Conservation (phyloP, 805 yeast genomes). For the Candida chauliodis region DNA sequence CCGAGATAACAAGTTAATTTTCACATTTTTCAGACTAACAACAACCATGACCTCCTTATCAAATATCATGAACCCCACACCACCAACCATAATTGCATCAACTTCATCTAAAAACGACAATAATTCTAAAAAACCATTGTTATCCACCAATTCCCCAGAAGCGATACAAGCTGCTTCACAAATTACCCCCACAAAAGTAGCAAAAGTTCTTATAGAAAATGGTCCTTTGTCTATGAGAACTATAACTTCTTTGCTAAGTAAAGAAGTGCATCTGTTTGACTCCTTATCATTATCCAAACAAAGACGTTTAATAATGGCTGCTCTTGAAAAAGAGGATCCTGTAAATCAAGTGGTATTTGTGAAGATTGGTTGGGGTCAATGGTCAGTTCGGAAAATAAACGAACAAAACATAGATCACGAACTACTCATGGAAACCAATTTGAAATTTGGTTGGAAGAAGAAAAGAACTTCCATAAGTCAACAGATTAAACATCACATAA, state of each 20-base stretch:
- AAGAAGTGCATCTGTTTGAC: conserved; percentile 76
- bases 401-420: conserved; percentile 46
- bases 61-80: conserved; percentile 1
- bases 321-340: conserved; percentile 70
- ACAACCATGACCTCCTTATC: conserved; percentile 2
- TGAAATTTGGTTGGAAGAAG: conserved; percentile 38
- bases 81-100: background rate
- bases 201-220: conserved; percentile 60
- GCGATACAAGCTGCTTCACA: conserved; percentile 84
- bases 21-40: conserved; percentile 3
- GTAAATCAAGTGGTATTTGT: conserved; percentile 70
- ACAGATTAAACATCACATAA: conserved; percentile 45
- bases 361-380: conserved; percentile 97
- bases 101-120: background rate
- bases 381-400: conserved; percentile 70
- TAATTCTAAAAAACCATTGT: conserved; percentile 13
- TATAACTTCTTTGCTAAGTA: conserved; percentile 72
- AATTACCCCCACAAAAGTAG: conserved; percentile 76
- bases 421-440: conserved; percentile 1
- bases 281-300: conserved; percentile 81
- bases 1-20: conserved; percentile 3
- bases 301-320: conserved; percentile 84
- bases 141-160: conserved; percentile 80
- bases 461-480: conserved; percentile 41
- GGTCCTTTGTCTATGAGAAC: conserved; percentile 92